Evolutionary conservation across 208 protist genomes (phyloP), one percentile per base, ranked within the genome.

Genomic region (Trichomonas gallinae): DNA sequence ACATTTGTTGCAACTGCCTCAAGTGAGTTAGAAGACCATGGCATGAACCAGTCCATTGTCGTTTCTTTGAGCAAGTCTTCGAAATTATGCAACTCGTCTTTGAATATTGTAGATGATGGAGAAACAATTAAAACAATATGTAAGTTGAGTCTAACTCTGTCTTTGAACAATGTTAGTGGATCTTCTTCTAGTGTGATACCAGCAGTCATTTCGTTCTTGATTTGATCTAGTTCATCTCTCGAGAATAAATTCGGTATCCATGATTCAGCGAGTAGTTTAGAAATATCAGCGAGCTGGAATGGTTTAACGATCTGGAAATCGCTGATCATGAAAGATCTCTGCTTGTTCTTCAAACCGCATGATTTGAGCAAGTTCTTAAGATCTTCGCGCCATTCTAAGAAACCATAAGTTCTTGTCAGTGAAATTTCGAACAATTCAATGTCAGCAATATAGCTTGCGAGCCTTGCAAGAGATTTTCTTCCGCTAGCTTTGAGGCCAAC

Each of bases 81-180:
- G 97, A 99, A 99, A 98, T 99, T 99, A 21, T 99, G 98, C 42
- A 99, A 98, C 40, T 99, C 98, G 45, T 98, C 97, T 88, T 99
- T 98, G 97, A 99, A 99, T 31, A 98, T 97, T 89, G 98, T 98
- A 63, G 99, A 98, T 34, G 99, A 98, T 0, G 99, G 99, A 11
- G 98, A 99, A 98, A 99, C 99, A 97, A 98, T 99, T 40, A 99
- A 98, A 21, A 99, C 98, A n/a, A 99, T 97, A 97, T 99, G 99
- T 63, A 99, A 97, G 97, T 99, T 98, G 72, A 98, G 96, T 8
- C 98, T 98, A 0, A 98, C 98, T 40, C 98, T 97, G 34, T 99
- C 98, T 91, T 99, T 98, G 97, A 99, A 99, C 97, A 98, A 99
- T 97, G 98, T 97, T 97, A 98, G 99, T 36, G 99, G 97, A 51